phyloP scores from a whole-genome alignment of 1,284 basidiomycete species.

The Rhodotorula sp. region DNA sequence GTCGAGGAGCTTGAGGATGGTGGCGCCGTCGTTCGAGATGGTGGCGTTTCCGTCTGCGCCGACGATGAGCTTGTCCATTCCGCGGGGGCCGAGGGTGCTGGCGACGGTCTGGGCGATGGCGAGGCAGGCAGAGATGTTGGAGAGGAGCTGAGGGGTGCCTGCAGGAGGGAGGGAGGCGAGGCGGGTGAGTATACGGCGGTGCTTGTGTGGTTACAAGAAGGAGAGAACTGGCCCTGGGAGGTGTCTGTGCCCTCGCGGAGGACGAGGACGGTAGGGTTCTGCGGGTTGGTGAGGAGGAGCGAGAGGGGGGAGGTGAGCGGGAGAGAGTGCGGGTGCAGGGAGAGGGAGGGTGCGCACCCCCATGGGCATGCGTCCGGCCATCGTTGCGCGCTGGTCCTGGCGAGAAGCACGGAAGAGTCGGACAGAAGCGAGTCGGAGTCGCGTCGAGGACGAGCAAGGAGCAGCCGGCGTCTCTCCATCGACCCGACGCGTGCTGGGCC shows the following conservation, averaged over 20 bases:
- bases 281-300: neutral
- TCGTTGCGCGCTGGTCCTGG: conserved; percentile 1
- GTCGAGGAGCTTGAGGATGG: conserved; percentile 93
- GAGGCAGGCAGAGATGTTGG: conserved; percentile 73
- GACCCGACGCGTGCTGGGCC: too few species aligned
- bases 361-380: conserved; percentile 42
- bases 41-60: conserved; percentile 89
- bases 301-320: neutral
- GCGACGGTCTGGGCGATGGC: conserved; percentile 86
- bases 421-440: neutral
- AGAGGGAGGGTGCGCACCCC: neutral
- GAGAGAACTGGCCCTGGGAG: conserved; percentile 47
- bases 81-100: conserved; percentile 93
- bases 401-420: neutral
- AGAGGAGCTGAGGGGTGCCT: conserved; percentile 50
- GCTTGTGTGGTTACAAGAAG: too few species aligned
- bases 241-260: conserved; percentile 50
- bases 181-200: neutral
- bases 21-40: conserved; percentile 97
- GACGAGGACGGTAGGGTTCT: conserved; percentile 38
- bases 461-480: too few species aligned
- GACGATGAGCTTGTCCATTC: conserved; percentile 94
- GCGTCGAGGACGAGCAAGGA: neutral
- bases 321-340: too few species aligned
- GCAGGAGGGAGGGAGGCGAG: neutral